A percentile compares a stretch with the other conserved stretches of the same genome.
These are phyloP conservation scores for Penicillium palitans DNA, from an alignment of 2,329 filamentous ascomycete genomes.

Conservation along the genomic window DNA sequence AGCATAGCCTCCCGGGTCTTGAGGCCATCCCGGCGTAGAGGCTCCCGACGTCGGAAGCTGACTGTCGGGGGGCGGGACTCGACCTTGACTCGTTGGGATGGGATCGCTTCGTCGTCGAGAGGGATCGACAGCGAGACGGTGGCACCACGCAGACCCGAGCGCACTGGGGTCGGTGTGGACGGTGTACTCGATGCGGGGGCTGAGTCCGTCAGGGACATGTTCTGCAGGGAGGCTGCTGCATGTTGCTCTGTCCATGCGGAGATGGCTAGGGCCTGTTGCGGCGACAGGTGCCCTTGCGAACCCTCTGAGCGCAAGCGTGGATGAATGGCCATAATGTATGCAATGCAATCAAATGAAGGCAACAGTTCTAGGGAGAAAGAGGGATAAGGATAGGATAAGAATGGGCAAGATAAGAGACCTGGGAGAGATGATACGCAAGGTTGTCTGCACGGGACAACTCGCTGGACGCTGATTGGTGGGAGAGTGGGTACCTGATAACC, in stretches of 20 bases:
- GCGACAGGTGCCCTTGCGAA: constrained; percentile 31
- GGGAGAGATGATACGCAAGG: constrained; percentile 16
- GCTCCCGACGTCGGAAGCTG: constrained; percentile 55
- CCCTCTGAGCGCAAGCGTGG: constrained; percentile 34
- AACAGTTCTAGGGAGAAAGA: constrained; percentile 1
- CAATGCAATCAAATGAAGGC: background rate
- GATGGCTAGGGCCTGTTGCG: constrained; percentile 56
- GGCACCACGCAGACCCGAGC: constrained; percentile 50
- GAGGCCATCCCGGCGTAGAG: constrained; percentile 60
- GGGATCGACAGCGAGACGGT: constrained; percentile 70
- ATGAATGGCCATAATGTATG: constrained; percentile 47
- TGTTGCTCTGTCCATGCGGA: constrained; percentile 63
- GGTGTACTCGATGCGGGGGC: constrained; percentile 36
- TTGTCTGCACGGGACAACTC: constrained; percentile 23
- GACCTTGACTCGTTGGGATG: constrained; percentile 32
- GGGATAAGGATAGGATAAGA: constrained; percentile 14
- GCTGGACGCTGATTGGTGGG: constrained; percentile 23
- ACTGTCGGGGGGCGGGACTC: constrained; percentile 34
- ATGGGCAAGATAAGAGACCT: constrained; percentile 16
- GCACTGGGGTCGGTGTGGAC: constrained; percentile 57
- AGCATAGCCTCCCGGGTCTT: constrained; percentile 72
- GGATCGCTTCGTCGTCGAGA: constrained; percentile 59
- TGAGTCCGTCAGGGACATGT: constrained; percentile 35
- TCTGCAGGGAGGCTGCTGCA: constrained; percentile 40
- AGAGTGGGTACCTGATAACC: constrained; percentile 13